phyloP scores from a whole-genome alignment of 495 filamentous ascomycete genomes.

The Copromyces sp. region DNA sequence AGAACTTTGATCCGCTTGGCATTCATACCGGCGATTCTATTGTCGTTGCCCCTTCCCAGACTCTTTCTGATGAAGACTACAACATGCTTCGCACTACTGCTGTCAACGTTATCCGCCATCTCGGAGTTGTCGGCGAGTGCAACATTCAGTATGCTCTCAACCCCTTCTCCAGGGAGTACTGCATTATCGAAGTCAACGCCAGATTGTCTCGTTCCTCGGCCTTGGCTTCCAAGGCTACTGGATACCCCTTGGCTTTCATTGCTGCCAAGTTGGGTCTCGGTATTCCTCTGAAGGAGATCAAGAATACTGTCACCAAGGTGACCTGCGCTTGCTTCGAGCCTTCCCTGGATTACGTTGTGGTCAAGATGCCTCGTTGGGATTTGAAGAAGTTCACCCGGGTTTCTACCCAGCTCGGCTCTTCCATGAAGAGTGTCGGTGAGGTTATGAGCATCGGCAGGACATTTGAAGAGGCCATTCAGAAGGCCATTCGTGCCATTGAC shows the following conservation, averaged over 20 bases:
- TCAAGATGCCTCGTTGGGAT: constrained; percentile 98
- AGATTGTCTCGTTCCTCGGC: constrained; percentile 91
- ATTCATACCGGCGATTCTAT: constrained; percentile 99
- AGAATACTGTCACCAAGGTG: constrained; percentile 89
- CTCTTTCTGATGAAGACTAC: constrained; percentile 91
- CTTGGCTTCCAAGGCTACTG: constrained; percentile 91
- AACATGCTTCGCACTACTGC: constrained; percentile 97
- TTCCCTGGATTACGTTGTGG: constrained; percentile 96
- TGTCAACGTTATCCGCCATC: constrained; percentile 96
- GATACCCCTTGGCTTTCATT: constrained; percentile 92
- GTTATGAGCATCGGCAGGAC: constrained; percentile 97
- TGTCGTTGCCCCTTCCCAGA: constrained; percentile 94
- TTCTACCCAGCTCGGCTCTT: constrained; percentile 87
- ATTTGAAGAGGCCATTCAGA: constrained; percentile 97
- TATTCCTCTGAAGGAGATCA: constrained; percentile 93
- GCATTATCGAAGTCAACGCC: constrained; percentile 98
- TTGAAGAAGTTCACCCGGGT: constrained; percentile 97
- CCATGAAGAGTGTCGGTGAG: constrained; percentile 99
- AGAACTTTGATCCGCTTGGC: constrained; percentile 97
- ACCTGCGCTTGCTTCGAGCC: constrained; percentile 98
- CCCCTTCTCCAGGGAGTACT: constrained; percentile 93
- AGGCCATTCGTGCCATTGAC: constrained; percentile 91
- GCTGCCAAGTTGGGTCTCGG: constrained; percentile 91
- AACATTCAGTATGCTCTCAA: constrained; percentile 98
- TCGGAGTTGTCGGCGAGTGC: constrained; percentile 96